Base-by-base conservation (phyloP, 2,329 filamentous ascomycete species). In the Pyrenophora seminiperda region DNA sequence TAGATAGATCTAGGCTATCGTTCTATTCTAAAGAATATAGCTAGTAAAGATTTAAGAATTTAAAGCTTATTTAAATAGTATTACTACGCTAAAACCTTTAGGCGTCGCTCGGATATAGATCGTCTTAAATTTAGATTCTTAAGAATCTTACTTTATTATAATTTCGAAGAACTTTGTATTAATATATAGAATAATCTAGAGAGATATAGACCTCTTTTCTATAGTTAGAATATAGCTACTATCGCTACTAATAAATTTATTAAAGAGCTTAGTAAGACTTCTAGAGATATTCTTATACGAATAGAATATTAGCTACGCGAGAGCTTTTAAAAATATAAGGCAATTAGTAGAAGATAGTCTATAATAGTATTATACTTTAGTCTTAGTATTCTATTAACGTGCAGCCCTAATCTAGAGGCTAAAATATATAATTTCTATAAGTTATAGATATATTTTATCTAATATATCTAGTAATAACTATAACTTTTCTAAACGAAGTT, bases 131-230 rank as follows among this genome's bases (percentile, higher is more conserved):
- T 22, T 18, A 6, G 24, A 38, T 38, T 45, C 17, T 30, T 30
- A 14, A 38, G 42, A 17, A 45, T 45, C 42, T 45, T 45, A 37
- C 41, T 45, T 45, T 45, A 45, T n/a, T 13, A 45, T 13, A 13
- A 45, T 45, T 37, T 45, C 7, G 7, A 45, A 17, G 33, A 45
- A 45, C 33, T 38, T 14, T 37, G 17, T 18, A 37, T 45, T 5
- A 22, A 45, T 45, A 38, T 45, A 38, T 18, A 38, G 33, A 45
- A 37, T 45, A 38, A 38, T 45, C 10, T 29, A 19, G 31, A 43
- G 14, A 43, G 41, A 34, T 43, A 43, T 13, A 38, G 24, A 45
- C 41, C 41, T 44, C 22, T 37, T 37, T 44, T 22, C 18, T 3
- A 13, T 37, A 9, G 42, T 14, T 7, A 45, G 33, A n/a, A 38